Evolutionary conservation across 2,329 filamentous ascomycete species (phyloP).

Genomic region (Grosmannia clavigera): DNA sequence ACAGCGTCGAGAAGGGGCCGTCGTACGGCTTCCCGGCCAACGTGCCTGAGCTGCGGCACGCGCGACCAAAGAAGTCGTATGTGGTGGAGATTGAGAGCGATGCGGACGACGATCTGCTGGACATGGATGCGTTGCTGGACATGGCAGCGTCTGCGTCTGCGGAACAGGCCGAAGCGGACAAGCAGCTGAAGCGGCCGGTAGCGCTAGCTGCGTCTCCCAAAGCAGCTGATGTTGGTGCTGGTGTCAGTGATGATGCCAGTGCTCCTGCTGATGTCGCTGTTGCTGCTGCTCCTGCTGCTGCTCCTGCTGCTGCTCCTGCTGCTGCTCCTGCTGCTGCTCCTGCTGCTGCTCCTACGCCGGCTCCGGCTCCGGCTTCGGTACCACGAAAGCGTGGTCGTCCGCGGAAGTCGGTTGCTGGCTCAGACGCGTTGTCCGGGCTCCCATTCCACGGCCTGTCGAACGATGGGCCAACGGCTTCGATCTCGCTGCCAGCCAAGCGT

Average conservation of each 20-base stretch:
- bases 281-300: not conserved
- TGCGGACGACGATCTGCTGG: slow-evolving; percentile 3
- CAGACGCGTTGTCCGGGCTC: not conserved
- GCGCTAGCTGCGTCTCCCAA: not conserved
- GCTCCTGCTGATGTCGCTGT: too few relatives aligned
- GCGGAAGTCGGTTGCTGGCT: not conserved
- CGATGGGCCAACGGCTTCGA: not conserved
- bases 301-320: not conserved
- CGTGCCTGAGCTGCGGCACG: slow-evolving; percentile 10
- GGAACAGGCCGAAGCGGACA: not conserved
- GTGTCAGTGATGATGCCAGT: too few relatives aligned
- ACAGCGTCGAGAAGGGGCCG: not conserved
- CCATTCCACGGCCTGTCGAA: not conserved
- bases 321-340: too few relatives aligned
- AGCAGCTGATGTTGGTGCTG: not conserved
- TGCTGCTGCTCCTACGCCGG: not conserved
- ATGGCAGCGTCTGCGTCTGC: not conserved
- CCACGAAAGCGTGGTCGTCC: slow-evolving; percentile 9
- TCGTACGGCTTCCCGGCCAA: not conserved
- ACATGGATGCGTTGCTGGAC: not conserved
- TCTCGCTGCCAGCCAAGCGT: slow-evolving; percentile 14
- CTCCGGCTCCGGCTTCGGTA: not conserved
- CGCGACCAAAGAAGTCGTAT: slow-evolving; percentile 7
- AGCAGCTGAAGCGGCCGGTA: not conserved
- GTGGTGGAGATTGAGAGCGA: slow-evolving; percentile 5